A percentile compares a stretch with the other conserved stretches of the same genome.
phyloP scores from a whole-genome alignment of 139 green algal genomes.

The Tetraselmis chui region DNA sequence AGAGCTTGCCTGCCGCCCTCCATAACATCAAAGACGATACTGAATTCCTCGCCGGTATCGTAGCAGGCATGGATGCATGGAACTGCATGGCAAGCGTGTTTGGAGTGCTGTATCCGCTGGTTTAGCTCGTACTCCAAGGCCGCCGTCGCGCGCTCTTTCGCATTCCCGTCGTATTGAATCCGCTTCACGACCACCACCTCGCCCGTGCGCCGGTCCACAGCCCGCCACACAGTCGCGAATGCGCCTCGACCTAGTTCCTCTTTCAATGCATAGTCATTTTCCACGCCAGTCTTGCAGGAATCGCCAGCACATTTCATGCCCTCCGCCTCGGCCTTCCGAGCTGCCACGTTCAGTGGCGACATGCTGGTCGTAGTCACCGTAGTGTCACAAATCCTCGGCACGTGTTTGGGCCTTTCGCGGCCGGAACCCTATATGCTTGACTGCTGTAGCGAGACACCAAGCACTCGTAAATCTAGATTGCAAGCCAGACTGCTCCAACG shows the following conservation, averaged over 20 bases:
- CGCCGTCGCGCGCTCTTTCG: neutral
- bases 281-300: too few species aligned
- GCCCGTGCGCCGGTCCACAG: neutral
- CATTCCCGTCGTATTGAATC: neutral
- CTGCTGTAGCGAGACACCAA: too few species aligned
- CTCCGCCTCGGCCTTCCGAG: too few species aligned
- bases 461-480: too few species aligned
- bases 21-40: neutral
- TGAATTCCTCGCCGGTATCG: neutral
- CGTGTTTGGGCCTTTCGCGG: too few species aligned
- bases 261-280: neutral
- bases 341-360: too few species aligned
- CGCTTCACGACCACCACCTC: neutral
- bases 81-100: neutral
- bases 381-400: too few species aligned
- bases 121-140: neutral
- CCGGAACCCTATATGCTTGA: too few species aligned
- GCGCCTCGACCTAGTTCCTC: neutral
- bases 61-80: neutral
- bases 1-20: too few species aligned
- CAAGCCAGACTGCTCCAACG: too few species aligned
- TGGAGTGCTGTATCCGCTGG: neutral
- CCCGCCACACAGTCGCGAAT: neutral
- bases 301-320: too few species aligned
- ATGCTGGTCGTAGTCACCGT: too few species aligned